Base-by-base conservation (phyloP, 345 rosid species). In the Syzygium aromaticum region DNA sequence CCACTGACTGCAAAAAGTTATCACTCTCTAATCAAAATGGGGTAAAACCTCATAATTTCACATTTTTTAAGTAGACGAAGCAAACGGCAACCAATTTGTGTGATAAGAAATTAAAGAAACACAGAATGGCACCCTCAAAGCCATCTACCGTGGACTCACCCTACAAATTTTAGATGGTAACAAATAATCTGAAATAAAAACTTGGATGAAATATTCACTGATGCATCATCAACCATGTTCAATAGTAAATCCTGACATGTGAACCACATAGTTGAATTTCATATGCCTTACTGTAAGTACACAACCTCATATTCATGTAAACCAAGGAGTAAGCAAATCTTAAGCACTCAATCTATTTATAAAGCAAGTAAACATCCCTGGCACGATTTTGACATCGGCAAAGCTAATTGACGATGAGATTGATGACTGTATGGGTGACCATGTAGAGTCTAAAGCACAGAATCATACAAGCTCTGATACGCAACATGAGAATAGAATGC, bases 1-100 rank as follows among this genome's bases (percentile, higher is more conserved):
- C 88, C 86, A 84, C 90, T 0, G 85, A 86, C 88, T 86, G 89
- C 82, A 86, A 27, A 51, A 59, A 86, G 28, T 84, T 54, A 8
- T n/a, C 30, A 57, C 27, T 61, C 73, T n/a, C 67, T 13, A 2
- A 13, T 61, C 33, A 13, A 61, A 61, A 61, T 61, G 3, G 77
- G 7, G 33, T 8, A 13, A 61, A 61, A 61, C 73, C 73, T 61
- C 73, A n/a, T 61, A 61, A 11, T n/a, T 61, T 61, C 33, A 61
- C 30, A 64, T 30, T 30, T 67, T 63, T 61, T n/a, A 2, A 61
- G 73, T n/a, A n/a, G 17, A 28, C 0, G 1, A 64, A 64, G 40
- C 77, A 28, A 64, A 28, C 77, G 30, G 17, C 0, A 0, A 3
- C 0, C 1, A 30, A 64, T 28, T 64, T 63, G 22, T 30, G 22